Evolutionary conservation across 163 green algal species (phyloP).

Genomic region (Chlamydomonas reinhardtii): DNA sequence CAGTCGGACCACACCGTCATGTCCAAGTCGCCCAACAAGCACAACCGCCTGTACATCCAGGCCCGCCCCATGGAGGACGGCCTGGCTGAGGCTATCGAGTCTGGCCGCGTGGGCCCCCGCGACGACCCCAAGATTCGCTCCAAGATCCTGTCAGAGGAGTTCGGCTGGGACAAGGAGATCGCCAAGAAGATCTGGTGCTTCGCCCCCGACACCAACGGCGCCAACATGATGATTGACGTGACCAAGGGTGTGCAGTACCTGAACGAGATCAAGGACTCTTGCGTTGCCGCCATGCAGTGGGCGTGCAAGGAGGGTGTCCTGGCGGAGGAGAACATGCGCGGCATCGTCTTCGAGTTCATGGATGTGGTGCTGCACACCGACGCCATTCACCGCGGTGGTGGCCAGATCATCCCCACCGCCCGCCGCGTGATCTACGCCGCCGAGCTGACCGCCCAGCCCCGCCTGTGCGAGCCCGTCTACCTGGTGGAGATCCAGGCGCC

Average conservation of each 20-base stretch:
- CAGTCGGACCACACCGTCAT: constrained; percentile 95
- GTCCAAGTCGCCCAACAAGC: constrained; percentile 99
- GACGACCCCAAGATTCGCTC: constrained; percentile 97
- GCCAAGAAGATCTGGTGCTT: constrained; percentile 99
- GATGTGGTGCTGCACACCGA: constrained; percentile 98
- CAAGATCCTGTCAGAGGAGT: constrained; percentile 96
- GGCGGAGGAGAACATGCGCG: constrained; percentile 99
- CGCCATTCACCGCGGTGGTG: constrained; percentile 98
- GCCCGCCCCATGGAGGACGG: constrained; percentile 96
- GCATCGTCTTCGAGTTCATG: constrained; percentile 91
- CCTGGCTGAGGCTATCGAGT: constrained; percentile 97
- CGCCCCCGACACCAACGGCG: constrained; percentile 97
- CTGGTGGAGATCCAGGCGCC: constrained; percentile 99
- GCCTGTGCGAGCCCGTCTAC: constrained; percentile 97
- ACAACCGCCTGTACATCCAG: constrained; percentile 99
- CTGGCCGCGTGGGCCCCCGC: constrained; percentile 88
- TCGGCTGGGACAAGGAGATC: constrained; percentile 99
- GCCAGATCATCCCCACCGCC: constrained; percentile 98
- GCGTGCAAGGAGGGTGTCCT: constrained; percentile 97
- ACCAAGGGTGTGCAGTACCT: constrained; percentile 99
- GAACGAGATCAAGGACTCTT: constrained; percentile 99
- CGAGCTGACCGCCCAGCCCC: constrained; percentile 91
- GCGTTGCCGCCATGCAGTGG: constrained; percentile 98
- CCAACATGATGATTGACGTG: constrained; percentile 97
- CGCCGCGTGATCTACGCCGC: constrained; percentile 95